Evolutionary conservation across 1,284 basidiomycete genomes (phyloP).

Genomic region (Puccinia polysora): DNA sequence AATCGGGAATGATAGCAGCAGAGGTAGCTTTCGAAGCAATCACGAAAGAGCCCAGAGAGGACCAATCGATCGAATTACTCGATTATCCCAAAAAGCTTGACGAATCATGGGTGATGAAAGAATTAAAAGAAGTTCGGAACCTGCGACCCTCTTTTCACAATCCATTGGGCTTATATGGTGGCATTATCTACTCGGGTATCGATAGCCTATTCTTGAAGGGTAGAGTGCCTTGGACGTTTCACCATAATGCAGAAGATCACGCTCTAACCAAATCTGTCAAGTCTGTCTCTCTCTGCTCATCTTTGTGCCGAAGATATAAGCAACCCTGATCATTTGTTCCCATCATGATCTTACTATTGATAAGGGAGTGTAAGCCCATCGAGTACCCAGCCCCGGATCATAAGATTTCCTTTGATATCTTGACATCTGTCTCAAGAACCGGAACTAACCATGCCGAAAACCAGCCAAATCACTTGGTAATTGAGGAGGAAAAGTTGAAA

Average conservation of each 20-base stretch:
- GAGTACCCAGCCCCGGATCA: conserved; percentile 85
- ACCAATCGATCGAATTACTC: conserved; percentile 64
- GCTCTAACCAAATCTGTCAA: conserved; percentile 66
- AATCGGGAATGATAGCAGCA: conserved; percentile 93
- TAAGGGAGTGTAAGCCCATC: conserved; percentile 70
- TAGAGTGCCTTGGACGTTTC: conserved; percentile 86
- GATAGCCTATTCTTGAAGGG: conserved; percentile 83
- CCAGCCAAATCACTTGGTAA: conserved; percentile 77
- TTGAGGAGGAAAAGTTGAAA: conserved; percentile 58
- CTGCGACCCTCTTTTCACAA: conserved; percentile 86
- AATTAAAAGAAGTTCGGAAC: conserved; percentile 88
- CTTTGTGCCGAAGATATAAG: background rate
- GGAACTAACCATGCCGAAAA: conserved; percentile 96
- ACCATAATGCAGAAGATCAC: conserved; percentile 66
- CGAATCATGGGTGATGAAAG: conserved; percentile 78
- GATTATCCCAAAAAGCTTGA: conserved; percentile 70
- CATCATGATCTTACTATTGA: background rate
- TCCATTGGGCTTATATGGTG: conserved; percentile 77
- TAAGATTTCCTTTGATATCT: conserved; percentile 85
- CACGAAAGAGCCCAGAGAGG: conserved; percentile 50
- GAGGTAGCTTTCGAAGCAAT: conserved; percentile 57
- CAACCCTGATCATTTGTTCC: background rate
- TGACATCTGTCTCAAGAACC: conserved; percentile 84
- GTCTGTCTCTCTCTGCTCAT: conserved; percentile 47
- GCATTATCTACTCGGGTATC: conserved; percentile 81